Base-by-base conservation (phyloP, 176 grass and related monocot genomes). In the Alloteropsis semialata region DNA sequence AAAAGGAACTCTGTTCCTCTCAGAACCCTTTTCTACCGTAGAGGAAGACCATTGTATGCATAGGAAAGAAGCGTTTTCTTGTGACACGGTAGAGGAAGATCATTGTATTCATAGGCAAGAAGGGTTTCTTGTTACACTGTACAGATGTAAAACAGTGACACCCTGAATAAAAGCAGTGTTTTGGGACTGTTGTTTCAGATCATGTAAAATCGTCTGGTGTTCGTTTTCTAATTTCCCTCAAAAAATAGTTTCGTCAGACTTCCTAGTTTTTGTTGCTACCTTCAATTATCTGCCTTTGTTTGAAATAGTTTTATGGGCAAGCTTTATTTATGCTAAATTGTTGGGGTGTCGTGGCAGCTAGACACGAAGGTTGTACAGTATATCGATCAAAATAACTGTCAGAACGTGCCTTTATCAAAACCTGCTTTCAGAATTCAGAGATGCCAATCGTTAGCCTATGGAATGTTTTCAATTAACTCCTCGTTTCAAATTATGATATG, bases 11-110 rank as follows among this genome's bases (percentile, higher is more conserved):
- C 4, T 87, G 59, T 78, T 92, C 94, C 37, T 96, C 94, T 14
- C 87, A 91, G 76, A 96, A 96, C 34, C 94, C 91, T 5, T 96
- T 96, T 83, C 88, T 91, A 72, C 91, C 91, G 18, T 89, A 87
- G 71, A 59, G 22, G 60, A 42, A 65, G 21, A 3, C 9, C 10
- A 10, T 17, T 64, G 54, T 66, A 41, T 24, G 63, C 22, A 72
- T 19, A 58, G 74, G 19, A 30, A n/a, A 54, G 74, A 46, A 86
- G 22, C n/a, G 64, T 73, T 16, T 60, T 34, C 50, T 27, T 85
- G 65, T 85, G 77, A 84, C 65, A 85, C 39, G 73, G 59, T 83
- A 80, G 71, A 59, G 22, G 60, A 42, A 65, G 21, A 3, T 6
- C 10, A 10, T 17, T 64, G 54, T 66, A 27, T 24, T 69, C 22